Conservation (phyloP, 306 rosid genomes). For the Cicer cuneatum region DNA sequence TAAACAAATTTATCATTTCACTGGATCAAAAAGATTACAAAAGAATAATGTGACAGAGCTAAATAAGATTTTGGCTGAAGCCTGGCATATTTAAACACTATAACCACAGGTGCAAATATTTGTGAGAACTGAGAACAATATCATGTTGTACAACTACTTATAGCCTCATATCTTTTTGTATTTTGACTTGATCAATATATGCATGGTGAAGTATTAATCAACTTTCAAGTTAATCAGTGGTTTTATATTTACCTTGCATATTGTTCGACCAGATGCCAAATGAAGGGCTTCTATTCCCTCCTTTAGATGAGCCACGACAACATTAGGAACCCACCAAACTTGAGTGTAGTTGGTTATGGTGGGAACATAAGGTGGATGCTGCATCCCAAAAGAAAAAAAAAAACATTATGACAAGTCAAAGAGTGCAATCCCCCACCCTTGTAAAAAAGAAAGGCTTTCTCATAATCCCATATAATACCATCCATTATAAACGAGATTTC, state of each 20-base stretch:
- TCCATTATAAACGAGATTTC: slow-evolving; percentile 3
- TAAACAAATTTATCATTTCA: slow-evolving; percentile 45
- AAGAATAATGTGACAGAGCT: slow-evolving; percentile 23
- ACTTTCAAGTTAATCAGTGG: slow-evolving; percentile 19
- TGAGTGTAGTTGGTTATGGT: slow-evolving; percentile 97
- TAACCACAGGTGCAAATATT: slow-evolving; percentile 16
- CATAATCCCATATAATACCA: slow-evolving; percentile 24
- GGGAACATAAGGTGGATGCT: slow-evolving; percentile 83
- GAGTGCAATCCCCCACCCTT: background rate
- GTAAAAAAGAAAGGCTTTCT: slow-evolving; percentile 3
- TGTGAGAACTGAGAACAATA: slow-evolving; percentile 16
- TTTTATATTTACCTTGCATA: slow-evolving; percentile 75
- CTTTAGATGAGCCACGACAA: slow-evolving; percentile 91
- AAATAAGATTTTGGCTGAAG: slow-evolving; percentile 27
- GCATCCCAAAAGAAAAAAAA: slow-evolving; percentile 49
- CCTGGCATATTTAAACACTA: slow-evolving; percentile 19
- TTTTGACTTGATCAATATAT: slow-evolving; percentile 39
- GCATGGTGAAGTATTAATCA: slow-evolving; percentile 35
- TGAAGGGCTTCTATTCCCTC: slow-evolving; percentile 97
- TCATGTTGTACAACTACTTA: slow-evolving; percentile 22
- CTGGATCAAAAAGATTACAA: slow-evolving; percentile 11
- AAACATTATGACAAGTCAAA: slow-evolving; percentile 26
- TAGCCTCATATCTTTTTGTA: slow-evolving; percentile 2
- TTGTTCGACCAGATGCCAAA: slow-evolving; percentile 91
- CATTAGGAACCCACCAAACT: slow-evolving; percentile 99